Base-by-base conservation (phyloP, 148 eudicot species). In the Cornus florida region DNA sequence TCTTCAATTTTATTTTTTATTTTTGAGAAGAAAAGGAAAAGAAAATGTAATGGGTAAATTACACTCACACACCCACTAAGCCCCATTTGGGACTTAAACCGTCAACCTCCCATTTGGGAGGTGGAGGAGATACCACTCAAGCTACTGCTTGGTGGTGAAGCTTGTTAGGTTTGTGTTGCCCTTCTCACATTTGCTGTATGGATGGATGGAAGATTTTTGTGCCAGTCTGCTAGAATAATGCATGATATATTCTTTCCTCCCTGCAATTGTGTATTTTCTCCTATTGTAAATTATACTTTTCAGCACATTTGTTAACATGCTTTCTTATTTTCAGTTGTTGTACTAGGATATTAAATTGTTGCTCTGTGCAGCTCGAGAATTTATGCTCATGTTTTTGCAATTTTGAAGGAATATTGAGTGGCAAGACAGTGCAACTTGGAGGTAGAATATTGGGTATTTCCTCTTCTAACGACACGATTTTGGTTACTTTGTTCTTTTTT, bases 341-440 rank as follows among this genome's bases (percentile, higher is more conserved):
- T 65, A 7, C 3, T 75, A 22, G 9, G 70, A 16, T 60, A n/a
- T 59, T 24, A 57, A 19, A 74, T 75, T 75, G 41, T 38, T 75
- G 32, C 71, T 23, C 48, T 20, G 10, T 1, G 20, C 35, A 66
- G 57, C 43, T 75, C 66, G 78, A n/a, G 60, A 24, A 53, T 53
- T 75, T 57, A 35, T 57, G 43, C 60, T 23, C 20, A 7, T 24
- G 41, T 24, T 65, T 64, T 75, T 75, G 69, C 77, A 38, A 69
- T 16, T 75, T 22, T 22, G 69, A 23, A 64, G 10, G 17, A 35
- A 53, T 3, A 65, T 66, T 68, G 23, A 41, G 23, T 66, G 57
- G 33, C 38, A 66, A 23, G 78, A 43, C 24, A 20, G 33, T 41
- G 71, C 62, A 46, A 66, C 59, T 33, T 65, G 38, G 56, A 75